Evolutionary conservation across 2,329 filamentous ascomycete genomes (phyloP).

Genomic region (Dothistroma septosporum): DNA sequence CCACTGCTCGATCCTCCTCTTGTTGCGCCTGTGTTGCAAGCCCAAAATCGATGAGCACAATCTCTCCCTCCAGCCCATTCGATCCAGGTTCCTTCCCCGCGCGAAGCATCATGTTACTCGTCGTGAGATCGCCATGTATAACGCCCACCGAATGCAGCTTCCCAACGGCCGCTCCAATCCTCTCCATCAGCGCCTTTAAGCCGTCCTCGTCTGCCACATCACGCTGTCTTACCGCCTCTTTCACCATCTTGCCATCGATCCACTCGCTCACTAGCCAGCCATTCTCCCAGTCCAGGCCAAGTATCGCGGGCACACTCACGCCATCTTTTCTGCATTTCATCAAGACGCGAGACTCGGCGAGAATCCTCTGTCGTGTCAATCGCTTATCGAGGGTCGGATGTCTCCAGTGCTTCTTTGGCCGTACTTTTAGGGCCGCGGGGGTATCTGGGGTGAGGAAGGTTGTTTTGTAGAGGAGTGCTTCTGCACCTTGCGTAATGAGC

Average conservation of each 20-base stretch:
- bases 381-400: constrained; percentile 85
- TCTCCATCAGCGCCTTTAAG: constrained; percentile 32
- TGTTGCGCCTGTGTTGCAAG: constrained; percentile 74
- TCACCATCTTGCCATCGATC: constrained; percentile 69
- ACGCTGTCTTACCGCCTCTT: constrained; percentile 55
- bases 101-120: constrained; percentile 88
- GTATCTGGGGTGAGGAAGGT: constrained; percentile 66
- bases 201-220: constrained; percentile 25
- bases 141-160: constrained; percentile 76
- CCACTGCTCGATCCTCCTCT: constrained; percentile 92
- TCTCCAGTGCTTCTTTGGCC: constrained; percentile 84
- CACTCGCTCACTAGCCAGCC: constrained; percentile 81
- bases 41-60: constrained; percentile 92
- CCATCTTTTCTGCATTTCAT: constrained; percentile 74
- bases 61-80: constrained; percentile 57
- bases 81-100: constrained; percentile 20
- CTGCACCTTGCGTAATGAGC: constrained; percentile 88
- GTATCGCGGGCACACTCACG: constrained; percentile 74
- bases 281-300: constrained; percentile 61
- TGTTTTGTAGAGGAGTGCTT: constrained; percentile 88
- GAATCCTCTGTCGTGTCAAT: constrained; percentile 78
- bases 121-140: constrained; percentile 93
- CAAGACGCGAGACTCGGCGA: constrained; percentile 83
- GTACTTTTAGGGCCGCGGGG: constrained; percentile 82
- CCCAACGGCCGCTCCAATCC: constrained; percentile 34